Evolutionary conservation across 139 green algal genomes (phyloP), one percentile per base, ranked within the genome.

Genomic region (Chlorella vulgaris): DNA sequence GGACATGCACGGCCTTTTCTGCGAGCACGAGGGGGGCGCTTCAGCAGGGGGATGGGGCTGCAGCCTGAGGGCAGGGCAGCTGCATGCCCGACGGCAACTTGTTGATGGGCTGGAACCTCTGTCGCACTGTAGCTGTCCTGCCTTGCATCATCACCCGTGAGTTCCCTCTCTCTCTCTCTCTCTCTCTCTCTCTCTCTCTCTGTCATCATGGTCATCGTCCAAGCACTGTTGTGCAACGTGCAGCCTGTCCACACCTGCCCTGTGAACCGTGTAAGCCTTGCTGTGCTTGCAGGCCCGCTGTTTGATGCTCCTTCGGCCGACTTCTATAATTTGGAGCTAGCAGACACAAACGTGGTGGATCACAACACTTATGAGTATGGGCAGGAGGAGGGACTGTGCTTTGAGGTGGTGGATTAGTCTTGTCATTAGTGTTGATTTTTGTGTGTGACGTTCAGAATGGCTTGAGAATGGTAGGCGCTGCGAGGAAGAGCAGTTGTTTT

Each of bases 311-410:
- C 61, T 19, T 28, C 83, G 51, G 92, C 94, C 79, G 94, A 98
- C 69, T 99, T 99, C 62, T 96, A 93, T 83, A 99, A 99, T 84
- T 83, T 99, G 47, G 96, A 99, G 87, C 89, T 99, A 33, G 65
- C 80, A 8, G 93, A 99, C 86, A 99, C 96, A 35, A 99, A 99
- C 67, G 87, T 97, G 13, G 83, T 89, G 13, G 94, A 98, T 85
- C 94, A 98, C 88, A 96, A 96, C 85, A 98, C 93, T 2, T 93
- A 98, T 77, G 82, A 92, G 42, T 98, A 94, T 66, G 74, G 36
- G 5, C 42, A 83, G 21, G 31, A 76, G 0, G 39, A 78, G 42
- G 36, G 70, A n/a, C 70, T 86, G 18, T 58, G 73, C 38, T 89
- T 85, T 61, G 47, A 88, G 38, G 78, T 91, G 19, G 22, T 69